A percentile compares a stretch with the other conserved stretches of the same genome.
Evolutionary conservation across 192 early-diverging fungal genomes (phyloP).

Genomic region (Thamnidium elegans): DNA sequence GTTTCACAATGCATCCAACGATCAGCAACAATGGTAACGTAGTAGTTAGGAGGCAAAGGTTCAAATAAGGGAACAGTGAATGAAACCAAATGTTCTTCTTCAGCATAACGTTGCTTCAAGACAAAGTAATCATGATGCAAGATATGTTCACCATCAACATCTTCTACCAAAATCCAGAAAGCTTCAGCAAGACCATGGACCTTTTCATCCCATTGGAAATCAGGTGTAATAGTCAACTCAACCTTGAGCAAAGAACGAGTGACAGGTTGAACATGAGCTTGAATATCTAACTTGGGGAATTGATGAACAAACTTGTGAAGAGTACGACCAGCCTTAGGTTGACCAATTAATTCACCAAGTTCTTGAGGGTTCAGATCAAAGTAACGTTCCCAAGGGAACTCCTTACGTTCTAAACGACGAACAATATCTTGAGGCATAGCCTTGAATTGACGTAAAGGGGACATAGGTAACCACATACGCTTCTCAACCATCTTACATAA

Average conservation of each 20-base stretch:
- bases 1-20: constrained; percentile 95
- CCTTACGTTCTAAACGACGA: constrained; percentile 86
- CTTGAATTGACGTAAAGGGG: constrained; percentile 91
- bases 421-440: constrained; percentile 77
- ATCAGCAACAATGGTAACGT: constrained; percentile 89
- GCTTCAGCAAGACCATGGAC: constrained; percentile 79
- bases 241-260: constrained; percentile 88
- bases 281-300: constrained; percentile 90
- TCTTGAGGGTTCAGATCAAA: constrained; percentile 90
- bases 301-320: constrained; percentile 89
- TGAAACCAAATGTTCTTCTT: constrained; percentile 80
- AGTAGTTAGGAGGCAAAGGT: constrained; percentile 95
- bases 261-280: constrained; percentile 89
- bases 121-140: constrained; percentile 91
- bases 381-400: constrained; percentile 94
- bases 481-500: constrained; percentile 98
- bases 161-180: constrained; percentile 95
- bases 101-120: constrained; percentile 78
- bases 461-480: constrained; percentile 92
- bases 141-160: constrained; percentile 87
- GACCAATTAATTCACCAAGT: constrained; percentile 85
- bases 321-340: constrained; percentile 85
- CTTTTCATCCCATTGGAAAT: constrained; percentile 93
- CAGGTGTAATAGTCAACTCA: constrained; percentile 89
- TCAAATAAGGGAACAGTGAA: constrained; percentile 92